Conservation (phyloP, 1,284 basidiomycete genomes). For the Lentinus polychrous region DNA sequence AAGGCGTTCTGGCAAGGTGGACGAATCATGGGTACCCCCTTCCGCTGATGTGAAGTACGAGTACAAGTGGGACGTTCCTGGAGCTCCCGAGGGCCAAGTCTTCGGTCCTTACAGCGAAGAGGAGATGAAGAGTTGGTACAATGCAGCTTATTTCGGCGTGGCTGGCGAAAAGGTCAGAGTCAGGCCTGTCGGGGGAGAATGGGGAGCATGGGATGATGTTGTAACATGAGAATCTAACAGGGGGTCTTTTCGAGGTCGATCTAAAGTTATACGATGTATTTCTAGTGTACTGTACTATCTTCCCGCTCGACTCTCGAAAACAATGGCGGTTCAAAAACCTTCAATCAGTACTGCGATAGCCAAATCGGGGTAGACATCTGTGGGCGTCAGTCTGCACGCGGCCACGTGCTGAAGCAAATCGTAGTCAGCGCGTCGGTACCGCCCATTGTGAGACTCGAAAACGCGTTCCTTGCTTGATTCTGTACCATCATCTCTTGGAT, state of each 20-base stretch:
- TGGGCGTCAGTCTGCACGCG: no score
- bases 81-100: conserved; percentile 39
- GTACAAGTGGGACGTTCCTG: conserved; percentile 67
- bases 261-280: not conserved
- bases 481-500: not conserved
- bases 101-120: conserved; percentile 76
- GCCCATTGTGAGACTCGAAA: no score
- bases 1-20: conserved; percentile 62
- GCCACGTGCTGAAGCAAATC: no score
- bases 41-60: conserved; percentile 72
- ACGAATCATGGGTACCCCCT: conserved; percentile 64
- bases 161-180: conserved; percentile 70
- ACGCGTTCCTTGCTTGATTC: no score
- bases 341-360: no score
- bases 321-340: no score
- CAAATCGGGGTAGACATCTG: no score
- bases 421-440: no score
- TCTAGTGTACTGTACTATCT: not conserved
- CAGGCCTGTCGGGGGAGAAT: conserved; percentile 54
- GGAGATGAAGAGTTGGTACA: conserved; percentile 70
- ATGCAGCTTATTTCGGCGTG: conserved; percentile 69
- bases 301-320: not conserved
- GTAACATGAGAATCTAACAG: conserved; percentile 32
- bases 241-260: not conserved
- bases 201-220: conserved; percentile 65